Evolutionary conservation across 306 rosid genomes (phyloP), one percentile per base, ranked within the genome.

Genomic region (Prunus salicina): DNA sequence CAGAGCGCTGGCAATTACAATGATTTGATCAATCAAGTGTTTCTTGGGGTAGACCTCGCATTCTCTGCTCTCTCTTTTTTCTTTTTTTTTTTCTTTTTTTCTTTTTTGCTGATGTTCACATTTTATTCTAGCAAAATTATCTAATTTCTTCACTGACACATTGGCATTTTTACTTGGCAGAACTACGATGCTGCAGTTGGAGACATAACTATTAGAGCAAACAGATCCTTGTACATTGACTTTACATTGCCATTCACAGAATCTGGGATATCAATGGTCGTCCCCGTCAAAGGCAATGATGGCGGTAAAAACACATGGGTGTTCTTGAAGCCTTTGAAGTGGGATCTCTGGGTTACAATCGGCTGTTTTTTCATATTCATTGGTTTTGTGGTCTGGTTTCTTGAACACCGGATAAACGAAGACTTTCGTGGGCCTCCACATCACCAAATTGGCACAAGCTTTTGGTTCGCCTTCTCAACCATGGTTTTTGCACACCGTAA

Each of bases 401-500:
- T 89, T 43, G 93, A 92, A 65, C 96, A 88, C 34, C 43, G 87
- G 53, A 78, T 84, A 61, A 92, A 89, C 50, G 58, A 77, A 0
- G 72, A 81, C 10, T 92, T 92, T 30, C 86, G 91, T 0, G 97
- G 97, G 8, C 84, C 88, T n/a, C 87, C 72, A 0, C 74, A 57
- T 3, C 81, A 88, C 45, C 90, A 92, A 25, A 71, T 92, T 56
- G 89, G 91, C 47, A 90, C 93, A n/a, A 84, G 88, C 70, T 70
- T 92, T 13, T 88, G 91, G 91, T 92, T 82, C 72, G 84, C 91
- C 22, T 89, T 91, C 80, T 88, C 93, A 15, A 86, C 79, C 74
- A 82, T 89, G 85, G 90, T 82, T 9, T 83, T 73, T 46, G 78
- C 89, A 11, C 90, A 91, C 19, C 45, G 96, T 88, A 79, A 71